Conservation (phyloP, 2,329 filamentous ascomycete species). For the Penicillium freii region DNA sequence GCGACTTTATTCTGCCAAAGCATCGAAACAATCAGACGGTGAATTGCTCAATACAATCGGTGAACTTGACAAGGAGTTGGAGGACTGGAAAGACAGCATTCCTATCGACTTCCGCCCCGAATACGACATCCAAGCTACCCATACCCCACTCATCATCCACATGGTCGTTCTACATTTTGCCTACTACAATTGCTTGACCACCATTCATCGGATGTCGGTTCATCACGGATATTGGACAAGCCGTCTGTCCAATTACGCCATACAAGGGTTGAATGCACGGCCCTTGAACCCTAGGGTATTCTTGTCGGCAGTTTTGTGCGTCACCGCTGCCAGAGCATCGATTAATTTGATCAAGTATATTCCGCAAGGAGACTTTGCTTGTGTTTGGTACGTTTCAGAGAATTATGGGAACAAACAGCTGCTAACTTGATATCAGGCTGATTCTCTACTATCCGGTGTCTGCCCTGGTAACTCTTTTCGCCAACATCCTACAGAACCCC, state of each 20-base stretch:
- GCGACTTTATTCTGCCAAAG: constrained; percentile 86
- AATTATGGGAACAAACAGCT: not conserved
- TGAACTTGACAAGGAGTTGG: constrained; percentile 83
- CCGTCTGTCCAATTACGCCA: constrained; percentile 87
- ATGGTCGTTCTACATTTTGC: constrained; percentile 93
- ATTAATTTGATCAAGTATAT: constrained; percentile 95
- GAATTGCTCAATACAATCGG: constrained; percentile 94
- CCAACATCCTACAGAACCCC: constrained; percentile 94
- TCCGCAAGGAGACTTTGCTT: constrained; percentile 89
- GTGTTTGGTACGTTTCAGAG: constrained; percentile 74
- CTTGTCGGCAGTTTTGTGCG: constrained; percentile 87
- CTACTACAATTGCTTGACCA: constrained; percentile 97
- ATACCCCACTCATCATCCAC: constrained; percentile 90
- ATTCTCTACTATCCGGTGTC: constrained; percentile 97
- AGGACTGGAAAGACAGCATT: constrained; percentile 95
- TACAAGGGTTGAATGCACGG: constrained; percentile 85
- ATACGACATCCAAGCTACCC: constrained; percentile 88
- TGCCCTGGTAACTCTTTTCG: constrained; percentile 89
- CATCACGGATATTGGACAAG: constrained; percentile 99
- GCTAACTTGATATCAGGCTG: constrained; percentile 54
- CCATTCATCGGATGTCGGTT: constrained; percentile 97
- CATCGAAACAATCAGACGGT: constrained; percentile 85
- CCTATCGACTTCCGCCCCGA: constrained; percentile 96
- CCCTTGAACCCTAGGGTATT: constrained; percentile 93
- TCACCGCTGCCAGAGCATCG: constrained; percentile 85